Base-by-base conservation (phyloP, 2,329 filamentous ascomycete species). In the Magnaporthales sp. region DNA sequence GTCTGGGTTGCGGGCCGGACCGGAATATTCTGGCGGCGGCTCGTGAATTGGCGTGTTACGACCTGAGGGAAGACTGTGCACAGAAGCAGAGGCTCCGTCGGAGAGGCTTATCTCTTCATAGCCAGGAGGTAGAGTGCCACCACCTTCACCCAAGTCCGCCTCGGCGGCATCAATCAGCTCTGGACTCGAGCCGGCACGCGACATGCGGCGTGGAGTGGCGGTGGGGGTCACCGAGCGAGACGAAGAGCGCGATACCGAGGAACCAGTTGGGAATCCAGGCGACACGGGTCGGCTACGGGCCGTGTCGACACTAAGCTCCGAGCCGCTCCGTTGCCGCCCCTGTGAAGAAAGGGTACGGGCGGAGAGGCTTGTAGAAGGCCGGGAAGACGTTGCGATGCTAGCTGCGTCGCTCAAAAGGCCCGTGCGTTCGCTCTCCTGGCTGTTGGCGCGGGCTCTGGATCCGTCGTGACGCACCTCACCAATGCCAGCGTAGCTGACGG, bases 401-500 rank as follows among this genome's bases (percentile, higher is more conserved):
- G 89, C 91, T 1, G 89, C 87, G 70, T 89, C 88, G 38, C 89
- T 90, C 13, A 94, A 81, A 9, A 94, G 78, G 0, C 90, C 90
- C 60, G 89, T 80, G 31, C 87, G 81, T 73, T 94, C 90, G 72
- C 88, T 91, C 70, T 93, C 91, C 22, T 81, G 83, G 69, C 89
- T 93, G 72, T 88, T 90, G 46, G 89, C 89, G 31, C 91, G 84
- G 30, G 95, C 77, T 62, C 91, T 82, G 1, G 90, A 91, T 64
- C 91, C 91, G 71, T 95, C 91, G 72, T 91, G 90, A 61, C 89
- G 83, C 0, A 90, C 91, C 15, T 93, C 85, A 38, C 91, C 91
- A 4, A 95, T 76, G 58, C 91, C 89, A 10, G 85, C 89, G 71
- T 95, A 95, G 60, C 88, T 87, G 22, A 95, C 91, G 67, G 87